A percentile compares a stretch with the other conserved stretches of the same genome.
phyloP scores from a whole-genome alignment of 2,329 filamentous ascomycete genomes.

The Coniosporium tulheliwenetii region DNA sequence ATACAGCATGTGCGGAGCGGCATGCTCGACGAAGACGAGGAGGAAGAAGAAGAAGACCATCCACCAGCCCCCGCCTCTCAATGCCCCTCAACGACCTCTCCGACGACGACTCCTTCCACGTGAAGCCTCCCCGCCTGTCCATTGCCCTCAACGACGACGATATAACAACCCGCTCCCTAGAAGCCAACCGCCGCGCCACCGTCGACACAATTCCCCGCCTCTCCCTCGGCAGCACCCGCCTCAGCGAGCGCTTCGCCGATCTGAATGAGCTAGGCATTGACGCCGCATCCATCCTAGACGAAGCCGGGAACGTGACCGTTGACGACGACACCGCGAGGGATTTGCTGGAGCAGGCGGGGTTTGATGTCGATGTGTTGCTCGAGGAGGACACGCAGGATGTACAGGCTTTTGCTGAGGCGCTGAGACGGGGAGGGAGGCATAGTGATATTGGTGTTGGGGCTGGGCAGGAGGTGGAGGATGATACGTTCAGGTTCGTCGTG shows the following conservation, averaged over 20 bases:
- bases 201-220: constrained; percentile 14
- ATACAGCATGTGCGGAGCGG: constrained; percentile 14
- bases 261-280: constrained; percentile 21
- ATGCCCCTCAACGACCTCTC: constrained; percentile 26
- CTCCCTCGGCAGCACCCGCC: constrained; percentile 23
- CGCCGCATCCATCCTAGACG: constrained; percentile 1
- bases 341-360: no score
- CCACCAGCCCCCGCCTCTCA: constrained; percentile 21
- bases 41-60: constrained; percentile 32
- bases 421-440: constrained; percentile 18
- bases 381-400: constrained; percentile 23
- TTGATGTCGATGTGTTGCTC: constrained; percentile 7
- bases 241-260: constrained; percentile 37
- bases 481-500: neutral
- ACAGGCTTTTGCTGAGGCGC: constrained; percentile 9
- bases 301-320: neutral
- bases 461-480: constrained; percentile 8
- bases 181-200: constrained; percentile 24
- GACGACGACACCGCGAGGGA: neutral
- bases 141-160: constrained; percentile 17
- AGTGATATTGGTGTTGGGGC: constrained; percentile 18
- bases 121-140: constrained; percentile 20
- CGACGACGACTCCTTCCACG: constrained; percentile 25
- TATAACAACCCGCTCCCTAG: constrained; percentile 32
- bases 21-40: constrained; percentile 18